These are phyloP conservation scores for Ceratobasidium sp. DNA, from an alignment of 1,284 basidiomycete genomes.

Conservation along the genomic window DNA sequence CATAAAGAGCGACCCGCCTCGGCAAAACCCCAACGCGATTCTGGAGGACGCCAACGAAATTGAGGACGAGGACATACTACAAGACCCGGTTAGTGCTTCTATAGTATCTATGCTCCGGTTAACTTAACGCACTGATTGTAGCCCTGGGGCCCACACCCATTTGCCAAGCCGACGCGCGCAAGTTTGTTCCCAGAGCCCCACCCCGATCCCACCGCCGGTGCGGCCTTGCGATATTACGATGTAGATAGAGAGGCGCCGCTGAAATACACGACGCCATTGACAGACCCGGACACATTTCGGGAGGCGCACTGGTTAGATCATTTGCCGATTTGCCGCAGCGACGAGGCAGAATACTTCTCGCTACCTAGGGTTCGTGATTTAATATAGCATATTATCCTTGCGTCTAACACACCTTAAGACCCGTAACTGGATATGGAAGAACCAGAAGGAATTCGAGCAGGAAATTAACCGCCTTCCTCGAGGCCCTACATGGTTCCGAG, in stretches of 20 bases:
- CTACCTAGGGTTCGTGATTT: neutral
- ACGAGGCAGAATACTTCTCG: neutral
- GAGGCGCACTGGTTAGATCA: constrained; percentile 4
- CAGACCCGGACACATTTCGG: neutral
- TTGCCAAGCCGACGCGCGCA: neutral
- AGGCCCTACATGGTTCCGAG: constrained; percentile 52
- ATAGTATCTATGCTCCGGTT: neutral
- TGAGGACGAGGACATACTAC: neutral
- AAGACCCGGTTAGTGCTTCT: neutral
- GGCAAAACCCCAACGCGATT: neutral
- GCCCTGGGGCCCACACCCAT: neutral
- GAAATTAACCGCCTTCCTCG: constrained; percentile 51
- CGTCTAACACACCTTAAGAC: neutral
- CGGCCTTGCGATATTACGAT: neutral
- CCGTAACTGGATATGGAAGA: constrained; percentile 48
- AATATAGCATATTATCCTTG: neutral
- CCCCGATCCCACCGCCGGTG: constrained; percentile 16
- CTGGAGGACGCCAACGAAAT: neutral
- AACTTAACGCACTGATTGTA: neutral
- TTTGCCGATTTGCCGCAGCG: neutral
- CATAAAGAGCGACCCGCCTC: neutral
- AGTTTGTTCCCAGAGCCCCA: neutral
- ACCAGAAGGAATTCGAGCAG: constrained; percentile 49
- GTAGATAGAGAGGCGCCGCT: neutral
- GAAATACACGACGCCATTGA: neutral